A percentile compares a stretch with the other conserved stretches of the same genome.
These are phyloP conservation scores for Cutaneotrichosporon spelunceum DNA, from an alignment of 1,284 basidiomycete genomes.

Conservation along the genomic window DNA sequence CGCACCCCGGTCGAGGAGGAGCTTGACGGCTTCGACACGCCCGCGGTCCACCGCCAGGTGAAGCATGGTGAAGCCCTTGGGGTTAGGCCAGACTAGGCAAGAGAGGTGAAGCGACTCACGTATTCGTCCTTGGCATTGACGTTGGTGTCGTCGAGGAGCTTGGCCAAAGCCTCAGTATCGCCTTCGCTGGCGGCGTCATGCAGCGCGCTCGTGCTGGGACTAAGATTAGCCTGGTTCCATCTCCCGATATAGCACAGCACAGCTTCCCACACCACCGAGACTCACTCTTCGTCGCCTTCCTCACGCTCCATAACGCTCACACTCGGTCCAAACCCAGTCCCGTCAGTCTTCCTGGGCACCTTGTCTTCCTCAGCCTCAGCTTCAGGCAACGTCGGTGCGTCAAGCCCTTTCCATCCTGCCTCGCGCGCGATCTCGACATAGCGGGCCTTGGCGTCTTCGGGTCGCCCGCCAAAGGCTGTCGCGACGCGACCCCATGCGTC, in stretches of 20 bases:
- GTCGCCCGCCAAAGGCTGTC: constrained; percentile 54
- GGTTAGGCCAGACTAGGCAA: background rate
- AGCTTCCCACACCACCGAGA: background rate
- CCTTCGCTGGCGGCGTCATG: constrained; percentile 66
- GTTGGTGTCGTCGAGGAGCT: constrained; percentile 54
- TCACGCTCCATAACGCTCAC: constrained; percentile 61
- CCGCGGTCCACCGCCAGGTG: constrained; percentile 83
- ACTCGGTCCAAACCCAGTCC: constrained; percentile 52
- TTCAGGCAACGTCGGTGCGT: constrained; percentile 15
- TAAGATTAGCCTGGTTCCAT: background rate
- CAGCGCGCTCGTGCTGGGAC: constrained; percentile 37
- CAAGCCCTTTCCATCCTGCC: constrained; percentile 61
- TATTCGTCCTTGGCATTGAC: constrained; percentile 61
- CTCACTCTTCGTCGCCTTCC: constrained; percentile 28
- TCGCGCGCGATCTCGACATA: constrained; percentile 68
- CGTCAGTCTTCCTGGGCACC: constrained; percentile 25
- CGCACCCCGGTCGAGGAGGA: constrained; percentile 66
- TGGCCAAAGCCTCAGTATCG: constrained; percentile 55
- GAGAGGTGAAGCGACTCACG: no score
- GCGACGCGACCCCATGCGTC: constrained; percentile 71
- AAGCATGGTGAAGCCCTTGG: constrained; percentile 75
- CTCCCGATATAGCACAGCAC: no score
- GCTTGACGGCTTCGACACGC: constrained; percentile 57
- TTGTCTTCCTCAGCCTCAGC: background rate
- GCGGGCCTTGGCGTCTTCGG: constrained; percentile 49